phyloP scores from a whole-genome alignment of 2,329 filamentous ascomycete species.

The Hymenoscyphus infarciens region DNA sequence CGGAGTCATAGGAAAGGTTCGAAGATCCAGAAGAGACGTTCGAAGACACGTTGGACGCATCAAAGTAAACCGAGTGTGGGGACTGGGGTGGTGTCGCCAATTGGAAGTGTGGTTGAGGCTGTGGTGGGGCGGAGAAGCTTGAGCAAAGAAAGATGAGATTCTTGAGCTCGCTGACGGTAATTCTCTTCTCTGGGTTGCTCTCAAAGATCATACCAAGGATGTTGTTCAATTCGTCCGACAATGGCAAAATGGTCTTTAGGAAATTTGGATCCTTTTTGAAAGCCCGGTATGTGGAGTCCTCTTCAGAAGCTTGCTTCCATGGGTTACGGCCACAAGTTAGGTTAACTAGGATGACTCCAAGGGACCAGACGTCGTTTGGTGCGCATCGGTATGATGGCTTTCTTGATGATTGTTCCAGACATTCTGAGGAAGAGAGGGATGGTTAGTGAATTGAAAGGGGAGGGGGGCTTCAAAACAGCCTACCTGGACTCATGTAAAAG shows the following conservation, averaged over 20 bases:
- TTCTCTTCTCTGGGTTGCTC: constrained; percentile 76
- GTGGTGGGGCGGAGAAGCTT: constrained; percentile 28
- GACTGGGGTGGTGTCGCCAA: constrained; percentile 19
- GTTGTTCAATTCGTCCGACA: constrained; percentile 84
- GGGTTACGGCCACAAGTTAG: constrained; percentile 96
- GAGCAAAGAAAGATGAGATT: constrained; percentile 69
- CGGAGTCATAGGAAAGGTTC: constrained; percentile 38
- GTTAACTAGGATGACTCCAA: constrained; percentile 98
- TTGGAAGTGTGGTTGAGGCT: constrained; percentile 12
- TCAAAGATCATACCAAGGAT: constrained; percentile 88
- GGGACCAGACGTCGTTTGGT: constrained; percentile 94
- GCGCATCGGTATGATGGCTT: constrained; percentile 82
- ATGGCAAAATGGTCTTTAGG: constrained; percentile 84
- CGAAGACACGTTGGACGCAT: constrained; percentile 10
- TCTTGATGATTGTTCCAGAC: constrained; percentile 72
- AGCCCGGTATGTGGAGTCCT: constrained; percentile 92
- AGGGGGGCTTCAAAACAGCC: constrained; percentile 36
- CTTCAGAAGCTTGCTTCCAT: constrained; percentile 92
- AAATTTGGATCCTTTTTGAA: constrained; percentile 84
- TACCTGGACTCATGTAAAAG: constrained; percentile 99
- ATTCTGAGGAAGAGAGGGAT: constrained; percentile 60
- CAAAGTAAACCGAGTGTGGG: constrained; percentile 10
- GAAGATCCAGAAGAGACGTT: constrained; percentile 48
- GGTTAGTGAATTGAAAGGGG: constrained; percentile 27
- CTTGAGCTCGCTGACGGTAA: constrained; percentile 76